Base-by-base conservation (phyloP, 2,329 filamentous ascomycete genomes). In the Colletotrichum eremochloae region DNA sequence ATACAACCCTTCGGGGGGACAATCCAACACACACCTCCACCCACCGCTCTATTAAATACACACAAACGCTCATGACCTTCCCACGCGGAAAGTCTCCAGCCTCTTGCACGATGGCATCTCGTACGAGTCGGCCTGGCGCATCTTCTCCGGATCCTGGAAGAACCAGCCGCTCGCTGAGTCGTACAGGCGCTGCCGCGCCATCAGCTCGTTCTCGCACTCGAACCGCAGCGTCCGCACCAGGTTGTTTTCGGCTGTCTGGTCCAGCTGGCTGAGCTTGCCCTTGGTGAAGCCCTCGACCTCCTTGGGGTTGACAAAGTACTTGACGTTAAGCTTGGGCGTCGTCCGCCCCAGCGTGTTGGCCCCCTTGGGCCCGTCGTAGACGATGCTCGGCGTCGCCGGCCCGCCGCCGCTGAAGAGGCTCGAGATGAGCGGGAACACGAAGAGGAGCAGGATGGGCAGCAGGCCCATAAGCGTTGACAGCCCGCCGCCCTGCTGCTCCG, bases 101-200 rank as follows among this genome's bases (percentile, higher is more conserved):
- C 87, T 82, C 73, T 85, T 81, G 78, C 90, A 92, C 67, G 85
- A 84, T 20, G 84, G 84, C 84, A 86, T 87, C 73, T 85, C 83
- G 73, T 84, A 87, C 24, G 82, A 81, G 44, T 86, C 82, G 40
- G 95, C 95, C 71, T 90, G 82, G 73, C 91, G 89, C 90, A 97
- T 90, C 85, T 94, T 95, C 74, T 92, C 91, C 64, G 90, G 86
- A 78, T 98, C 94, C 67, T 91, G 90, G 81, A 90, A 95, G 79
- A 97, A 94, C 93, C 95, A 97, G 4, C 95, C 95, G 76, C 93
- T 90, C 0, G 95, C 95, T 60, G 94, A 92, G 75, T 97, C 91
- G 74, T 91, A 86, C 81, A 95, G 85, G 75, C 90, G 86, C 78
- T 91, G 88, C 81, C 92, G 88, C 63, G 88, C 84, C 60, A 88